Percentiles rank a stretch among this genome's conserved stretches.
These are phyloP conservation scores for Fusarium sarcochroum DNA, from an alignment of 2,329 filamentous ascomycete species.

Conservation along the genomic window DNA sequence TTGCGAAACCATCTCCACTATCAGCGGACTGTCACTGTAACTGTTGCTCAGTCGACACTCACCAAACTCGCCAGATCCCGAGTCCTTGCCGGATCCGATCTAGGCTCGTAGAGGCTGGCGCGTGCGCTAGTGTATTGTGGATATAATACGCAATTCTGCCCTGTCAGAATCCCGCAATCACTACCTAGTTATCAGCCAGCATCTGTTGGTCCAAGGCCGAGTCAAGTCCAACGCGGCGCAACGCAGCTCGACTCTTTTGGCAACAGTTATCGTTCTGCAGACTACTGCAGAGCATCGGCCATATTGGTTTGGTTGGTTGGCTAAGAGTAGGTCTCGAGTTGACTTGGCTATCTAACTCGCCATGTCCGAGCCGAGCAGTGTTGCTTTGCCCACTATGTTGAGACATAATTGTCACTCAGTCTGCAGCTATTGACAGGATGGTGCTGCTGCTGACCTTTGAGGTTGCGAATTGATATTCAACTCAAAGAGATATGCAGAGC, in stretches of 20 bases:
- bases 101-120: conserved; percentile 45
- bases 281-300: conserved; percentile 45
- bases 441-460: conserved; percentile 17
- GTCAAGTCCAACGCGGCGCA: conserved; percentile 46
- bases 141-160: conserved; percentile 41
- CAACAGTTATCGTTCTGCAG: conserved; percentile 43
- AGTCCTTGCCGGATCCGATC: conserved; percentile 46
- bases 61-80: conserved; percentile 48
- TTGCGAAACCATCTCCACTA: conserved; percentile 41
- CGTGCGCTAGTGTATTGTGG: conserved; percentile 47
- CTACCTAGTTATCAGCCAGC: conserved; percentile 44
- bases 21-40: conserved; percentile 39
- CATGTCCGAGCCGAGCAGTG: conserved; percentile 27
- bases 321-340: conserved; percentile 25
- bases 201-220: conserved; percentile 47
- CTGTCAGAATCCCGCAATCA: conserved; percentile 48
- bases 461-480: conserved; percentile 17
- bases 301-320: conserved; percentile 31
- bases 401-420: conserved; percentile 32
- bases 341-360: conserved; percentile 36
- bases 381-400: conserved; percentile 28
- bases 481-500: conserved; percentile 13
- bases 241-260: conserved; percentile 52
- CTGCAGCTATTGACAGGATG: conserved; percentile 26
- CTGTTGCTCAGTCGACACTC: conserved; percentile 49